Base-by-base conservation (phyloP, 371 early-diverging fungal genomes). In the Zychaea mexicana region DNA sequence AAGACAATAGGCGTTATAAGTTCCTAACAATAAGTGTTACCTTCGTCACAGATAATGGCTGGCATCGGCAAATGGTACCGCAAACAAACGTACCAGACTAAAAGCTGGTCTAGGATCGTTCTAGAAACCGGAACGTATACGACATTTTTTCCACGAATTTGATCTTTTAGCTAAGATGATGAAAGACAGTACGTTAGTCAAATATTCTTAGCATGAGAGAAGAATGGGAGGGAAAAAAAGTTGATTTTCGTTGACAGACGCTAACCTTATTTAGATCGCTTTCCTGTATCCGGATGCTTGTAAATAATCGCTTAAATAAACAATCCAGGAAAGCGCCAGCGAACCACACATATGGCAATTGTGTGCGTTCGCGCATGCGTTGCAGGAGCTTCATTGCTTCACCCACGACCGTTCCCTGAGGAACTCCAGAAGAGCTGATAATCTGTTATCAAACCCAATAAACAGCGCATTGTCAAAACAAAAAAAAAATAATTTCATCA, bases 111-210 rank as follows among this genome's bases (percentile, higher is more conserved):
- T 31, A 79, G 38, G 2, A 82, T 60, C 1, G 83, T 78, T 36
- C 79, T 82, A 0, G 78, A 82, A 0, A 74, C 80, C 26, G 83
- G 83, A 2, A 82, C 77, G 60, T 82, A 82, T 2, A 82, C 78
- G 0, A 82, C 78, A 38, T 75, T 74, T 47, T 82, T 82, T 47
- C 66, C 76, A 57, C 70, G 53, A 9, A 77, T 76, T 38, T 77
- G 70, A n/a, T 70, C 69, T 42, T 71, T 74, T 13, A 78, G 45
- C 60, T 70, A 52, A 0, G 66, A 30, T 7, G 13, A 32, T 46
- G 7, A 2, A 13, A 21, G 21, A 3, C 4, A 7, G 27, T n/a
- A n/a, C n/a, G n/a, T n/a, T n/a, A n/a, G n/a, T n/a, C n/a, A n/a
- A n/a, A n/a, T n/a, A n/a, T n/a, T n/a, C n/a, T n/a, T n/a, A n/a